These are phyloP conservation scores for Cercis canadensis DNA, from an alignment of 306 rosid genomes.

Conservation along the genomic window DNA sequence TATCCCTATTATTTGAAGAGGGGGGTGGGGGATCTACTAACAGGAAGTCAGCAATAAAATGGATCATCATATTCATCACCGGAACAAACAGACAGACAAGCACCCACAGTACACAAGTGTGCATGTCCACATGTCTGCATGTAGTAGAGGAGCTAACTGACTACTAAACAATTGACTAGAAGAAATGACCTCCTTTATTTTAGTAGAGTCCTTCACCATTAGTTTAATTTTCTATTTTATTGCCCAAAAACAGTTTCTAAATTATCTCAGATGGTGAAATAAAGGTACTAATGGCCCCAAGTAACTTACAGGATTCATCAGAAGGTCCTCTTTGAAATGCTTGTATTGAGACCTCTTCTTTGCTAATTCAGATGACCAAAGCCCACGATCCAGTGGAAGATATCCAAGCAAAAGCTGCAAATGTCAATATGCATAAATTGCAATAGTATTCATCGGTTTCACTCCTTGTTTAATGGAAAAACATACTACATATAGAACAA, in stretches of 20 bases:
- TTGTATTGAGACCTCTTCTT: constrained; percentile 94
- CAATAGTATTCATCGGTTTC: constrained; percentile 7
- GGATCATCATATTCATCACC: background rate
- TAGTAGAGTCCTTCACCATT: too few relatives aligned
- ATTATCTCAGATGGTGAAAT: background rate
- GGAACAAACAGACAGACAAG: background rate
- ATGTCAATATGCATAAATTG: constrained; percentile 36
- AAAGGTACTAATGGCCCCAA: background rate
- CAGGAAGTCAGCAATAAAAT: background rate
- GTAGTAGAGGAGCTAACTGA: too few relatives aligned
- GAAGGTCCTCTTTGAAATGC: constrained; percentile 87
- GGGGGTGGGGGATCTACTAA: background rate
- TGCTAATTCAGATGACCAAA: constrained; percentile 85
- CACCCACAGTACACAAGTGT: background rate
- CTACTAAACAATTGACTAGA: too few relatives aligned
- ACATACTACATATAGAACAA: background rate
- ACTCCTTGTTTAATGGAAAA: constrained; percentile 21
- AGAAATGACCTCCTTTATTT: too few relatives aligned
- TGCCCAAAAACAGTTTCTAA: background rate
- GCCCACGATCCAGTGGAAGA: constrained; percentile 82
- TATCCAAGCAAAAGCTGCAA: constrained; percentile 88
- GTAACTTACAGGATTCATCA: constrained; percentile 97
- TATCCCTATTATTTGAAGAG: background rate
- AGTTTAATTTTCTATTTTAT: background rate
- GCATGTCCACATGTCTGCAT: too few relatives aligned